Evolutionary conservation across 805 yeast species (phyloP).

Genomic region (Cyberlindnera samutprakarnensis): DNA sequence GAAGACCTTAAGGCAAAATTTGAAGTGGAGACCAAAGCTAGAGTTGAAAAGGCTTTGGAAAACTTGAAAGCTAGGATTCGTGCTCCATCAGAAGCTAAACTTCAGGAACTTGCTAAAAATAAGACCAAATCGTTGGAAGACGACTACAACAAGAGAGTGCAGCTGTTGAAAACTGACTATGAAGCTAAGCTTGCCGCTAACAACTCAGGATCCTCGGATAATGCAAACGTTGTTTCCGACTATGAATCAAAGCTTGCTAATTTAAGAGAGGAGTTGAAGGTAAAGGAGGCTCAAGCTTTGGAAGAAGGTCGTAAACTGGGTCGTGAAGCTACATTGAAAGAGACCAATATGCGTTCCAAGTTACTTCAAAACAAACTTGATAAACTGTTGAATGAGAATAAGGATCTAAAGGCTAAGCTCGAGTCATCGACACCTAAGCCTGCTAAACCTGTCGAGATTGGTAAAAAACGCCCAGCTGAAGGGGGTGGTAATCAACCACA

Average conservation of each 20-base stretch:
- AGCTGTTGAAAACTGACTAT: slow-evolving; percentile 14
- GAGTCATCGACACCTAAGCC: slow-evolving; percentile 5
- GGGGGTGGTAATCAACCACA: slow-evolving; percentile 23
- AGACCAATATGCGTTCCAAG: slow-evolving; percentile 31
- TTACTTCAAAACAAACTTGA: slow-evolving; percentile 36
- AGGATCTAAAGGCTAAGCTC: slow-evolving; percentile 22
- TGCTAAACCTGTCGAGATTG: slow-evolving; percentile 8
- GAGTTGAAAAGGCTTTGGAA: slow-evolving; percentile 3
- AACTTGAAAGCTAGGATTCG: slow-evolving; percentile 15
- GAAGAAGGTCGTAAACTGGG: slow-evolving; percentile 17
- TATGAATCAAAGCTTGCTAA: slow-evolving; percentile 24
- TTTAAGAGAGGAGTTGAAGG: slow-evolving; percentile 24
- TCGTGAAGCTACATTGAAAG: slow-evolving; percentile 21
- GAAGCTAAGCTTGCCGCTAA: slow-evolving; percentile 19
- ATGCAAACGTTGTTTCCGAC: slow-evolving; percentile 16
- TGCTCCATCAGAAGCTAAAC: slow-evolving; percentile 16
- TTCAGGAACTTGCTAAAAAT: slow-evolving; percentile 11
- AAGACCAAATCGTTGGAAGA: slow-evolving; percentile 6
- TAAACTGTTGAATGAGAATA: slow-evolving; percentile 29
- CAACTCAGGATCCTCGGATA: background rate
- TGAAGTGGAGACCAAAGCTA: slow-evolving; percentile 1
- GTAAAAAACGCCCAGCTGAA: slow-evolving; percentile 20
- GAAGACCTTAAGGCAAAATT: slow-evolving; percentile 3
- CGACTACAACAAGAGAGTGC: background rate
- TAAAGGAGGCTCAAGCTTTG: slow-evolving; percentile 11